Evolutionary conservation across 2,329 filamentous ascomycete genomes (phyloP).

Genomic region (Colletotrichum australisinense): DNA sequence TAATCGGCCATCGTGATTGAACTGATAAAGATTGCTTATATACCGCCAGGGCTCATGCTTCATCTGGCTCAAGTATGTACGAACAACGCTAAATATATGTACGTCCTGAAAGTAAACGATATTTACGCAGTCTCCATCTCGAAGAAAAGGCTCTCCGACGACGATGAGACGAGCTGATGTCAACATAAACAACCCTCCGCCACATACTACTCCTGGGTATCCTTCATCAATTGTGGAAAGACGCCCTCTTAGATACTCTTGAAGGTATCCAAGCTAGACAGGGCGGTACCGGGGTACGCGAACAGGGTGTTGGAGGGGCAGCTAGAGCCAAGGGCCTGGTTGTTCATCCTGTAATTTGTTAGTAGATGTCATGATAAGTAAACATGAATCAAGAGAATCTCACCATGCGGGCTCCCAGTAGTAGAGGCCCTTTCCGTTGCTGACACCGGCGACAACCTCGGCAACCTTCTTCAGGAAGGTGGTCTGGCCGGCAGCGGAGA

Average conservation of each 20-base stretch:
- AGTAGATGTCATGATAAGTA: neutral
- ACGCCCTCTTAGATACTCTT: conserved; percentile 51
- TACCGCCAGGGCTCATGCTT: neutral
- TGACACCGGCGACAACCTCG: conserved; percentile 62
- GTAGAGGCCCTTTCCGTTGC: conserved; percentile 69
- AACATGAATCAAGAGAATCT: neutral
- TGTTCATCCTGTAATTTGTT: conserved; percentile 56
- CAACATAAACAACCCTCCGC: neutral
- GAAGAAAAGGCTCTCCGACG: neutral
- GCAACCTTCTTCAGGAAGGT: conserved; percentile 72
- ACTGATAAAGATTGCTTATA: neutral
- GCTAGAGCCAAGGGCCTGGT: conserved; percentile 72
- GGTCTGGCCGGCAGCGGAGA: conserved; percentile 71
- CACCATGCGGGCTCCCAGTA: conserved; percentile 79
- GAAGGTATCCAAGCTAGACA: conserved; percentile 69
- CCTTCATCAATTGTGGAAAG: neutral
- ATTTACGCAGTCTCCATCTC: neutral
- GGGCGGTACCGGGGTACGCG: conserved; percentile 61
- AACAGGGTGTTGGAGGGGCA: conserved; percentile 75
- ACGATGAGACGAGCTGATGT: neutral
- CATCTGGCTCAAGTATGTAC: neutral
- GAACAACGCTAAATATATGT: neutral
- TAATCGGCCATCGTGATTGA: neutral
- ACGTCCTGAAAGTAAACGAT: neutral
- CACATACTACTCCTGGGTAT: neutral